A percentile compares a stretch with the other conserved stretches of the same genome.
These are phyloP conservation scores for Saturnispora saitoi DNA, from an alignment of 805 yeast genomes.

Conservation along the genomic window DNA sequence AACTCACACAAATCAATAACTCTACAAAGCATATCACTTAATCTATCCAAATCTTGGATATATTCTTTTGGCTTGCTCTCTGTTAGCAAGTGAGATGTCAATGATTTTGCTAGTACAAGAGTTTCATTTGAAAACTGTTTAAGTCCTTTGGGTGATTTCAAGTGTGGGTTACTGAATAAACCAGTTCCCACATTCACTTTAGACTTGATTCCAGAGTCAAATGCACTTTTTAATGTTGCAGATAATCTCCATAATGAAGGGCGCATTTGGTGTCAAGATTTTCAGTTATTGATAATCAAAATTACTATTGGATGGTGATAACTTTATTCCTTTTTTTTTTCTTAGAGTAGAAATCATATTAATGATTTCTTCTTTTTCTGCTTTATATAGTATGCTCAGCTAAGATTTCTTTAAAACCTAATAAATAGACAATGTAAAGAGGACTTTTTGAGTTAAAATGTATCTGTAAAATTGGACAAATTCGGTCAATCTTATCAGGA, in stretches of 20 bases:
- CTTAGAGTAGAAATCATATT: too few species aligned
- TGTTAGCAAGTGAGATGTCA: slow-evolving; percentile 49
- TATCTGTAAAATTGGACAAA: too few species aligned
- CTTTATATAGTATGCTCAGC: neutral
- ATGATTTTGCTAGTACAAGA: slow-evolving; percentile 50
- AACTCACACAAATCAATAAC: slow-evolving; percentile 93
- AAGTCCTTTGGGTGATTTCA: slow-evolving; percentile 65
- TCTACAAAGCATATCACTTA: slow-evolving; percentile 82
- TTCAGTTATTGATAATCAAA: neutral
- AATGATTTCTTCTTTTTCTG: neutral
- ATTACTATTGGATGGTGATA: neutral
- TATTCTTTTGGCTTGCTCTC: slow-evolving; percentile 37
- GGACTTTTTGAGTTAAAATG: too few species aligned
- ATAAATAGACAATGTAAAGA: neutral
- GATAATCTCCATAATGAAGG: slow-evolving; percentile 3
- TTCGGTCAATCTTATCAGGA: too few species aligned
- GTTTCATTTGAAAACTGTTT: slow-evolving; percentile 58
- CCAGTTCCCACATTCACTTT: slow-evolving; percentile 36
- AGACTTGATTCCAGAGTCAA: slow-evolving; percentile 7
- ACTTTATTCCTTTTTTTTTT: neutral
- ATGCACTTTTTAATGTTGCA: slow-evolving; percentile 2
- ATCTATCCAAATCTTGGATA: slow-evolving; percentile 63
- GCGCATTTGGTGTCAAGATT: neutral
- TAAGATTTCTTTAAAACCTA: too few species aligned
- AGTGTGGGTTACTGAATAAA: slow-evolving; percentile 62